Base-by-base conservation (phyloP, 306 rosid species). In the Glycine latifolia region DNA sequence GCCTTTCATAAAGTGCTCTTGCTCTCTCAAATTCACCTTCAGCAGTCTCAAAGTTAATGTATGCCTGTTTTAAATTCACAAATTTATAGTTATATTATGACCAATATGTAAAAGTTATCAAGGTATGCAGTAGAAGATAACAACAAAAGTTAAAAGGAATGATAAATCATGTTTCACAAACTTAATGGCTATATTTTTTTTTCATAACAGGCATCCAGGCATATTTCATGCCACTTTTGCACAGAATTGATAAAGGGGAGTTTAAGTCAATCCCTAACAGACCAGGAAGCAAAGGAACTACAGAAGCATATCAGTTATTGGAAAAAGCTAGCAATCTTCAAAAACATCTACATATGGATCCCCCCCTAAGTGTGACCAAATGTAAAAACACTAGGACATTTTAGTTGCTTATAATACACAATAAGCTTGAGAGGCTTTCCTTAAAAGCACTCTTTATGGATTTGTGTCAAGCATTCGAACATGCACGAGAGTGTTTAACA, bases 21-120 rank as follows among this genome's bases (percentile, higher is more conserved):
- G 98, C 93, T 87, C 89, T 95, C 54, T 89, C 97, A 78, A 89
- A 88, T 81, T 93, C 98, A 81, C 89, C 85, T 81, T 95, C 99
- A 1, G 94, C 89, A 60, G 93, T 84, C 81, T 95, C 99, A 53
- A 91, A 95, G 76, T 95, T 98, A 15, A 95, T 89, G 69, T 87
- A 95, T 54, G 97, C 97, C 97, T 95, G 80, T 79, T 58, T 78
- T 69, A 68, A 31, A 66, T n/a, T 62, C 79, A 89, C 37, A 76
- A 58, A 3, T 79, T 49, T 37, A 15, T 31, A 68, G 84, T 77
- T 84, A 73, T 15, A 53, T 20, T 67, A 80, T 54, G 81, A 41
- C 73, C 73, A 17, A 14, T 35, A 33, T 71, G 52, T 10, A 15
- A 16, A 37, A 33, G 47, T 60, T 66, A 72, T 81, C 71, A 71